Base-by-base conservation (phyloP, 495 filamentous ascomycete genomes). In the Letharia columbiana region DNA sequence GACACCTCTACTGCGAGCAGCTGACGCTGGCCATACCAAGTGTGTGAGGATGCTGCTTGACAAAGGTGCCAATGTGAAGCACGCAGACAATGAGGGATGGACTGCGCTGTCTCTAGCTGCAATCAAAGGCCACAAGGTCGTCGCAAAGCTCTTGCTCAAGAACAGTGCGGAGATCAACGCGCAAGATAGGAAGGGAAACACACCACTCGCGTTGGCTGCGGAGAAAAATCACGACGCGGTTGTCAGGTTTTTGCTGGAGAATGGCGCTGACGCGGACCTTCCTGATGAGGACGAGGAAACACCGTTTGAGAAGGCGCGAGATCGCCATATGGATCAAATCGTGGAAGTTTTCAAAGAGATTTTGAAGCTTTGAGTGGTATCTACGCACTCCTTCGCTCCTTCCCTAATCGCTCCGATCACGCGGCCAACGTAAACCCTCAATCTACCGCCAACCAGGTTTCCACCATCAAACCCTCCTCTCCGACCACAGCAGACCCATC, bases 31-130 rank as follows among this genome's bases (percentile, higher is more conserved):
- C 17, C 67, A 68, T 37, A 61, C 62, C 12, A 68, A 68, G 28
- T 39, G 52, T 6, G 57, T 68, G 13, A 52, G 47, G 31, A 59
- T 44, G 37, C 47, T 68, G 2, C 54, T 65, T 7, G 60, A 50
- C n/a, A 67, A 59, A 49, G 41, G 35, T 23, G 39, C 60, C 17
- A 20, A 20, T 9, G 50, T 67, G n/a, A 52, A 64, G 13, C 13
- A 44, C 44, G 50, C 18, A 9, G 66, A 67, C 49, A 45, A 49
- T 8, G 64, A 69, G 23, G 67, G 73, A 1, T 63, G 63, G 59
- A 74, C 73, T n/a, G 63, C 73, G 37, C 64, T 74, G 31, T 66
- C 72, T 35, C 44, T 66, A 7, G 73, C 73, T 20, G 67, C 71
- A 37, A 61, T 66, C 37, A 52, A 68, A 45, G 66, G 73, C 18